Base-by-base conservation (phyloP, 176 grass and related monocot species). In the Dactylis glomerata region DNA sequence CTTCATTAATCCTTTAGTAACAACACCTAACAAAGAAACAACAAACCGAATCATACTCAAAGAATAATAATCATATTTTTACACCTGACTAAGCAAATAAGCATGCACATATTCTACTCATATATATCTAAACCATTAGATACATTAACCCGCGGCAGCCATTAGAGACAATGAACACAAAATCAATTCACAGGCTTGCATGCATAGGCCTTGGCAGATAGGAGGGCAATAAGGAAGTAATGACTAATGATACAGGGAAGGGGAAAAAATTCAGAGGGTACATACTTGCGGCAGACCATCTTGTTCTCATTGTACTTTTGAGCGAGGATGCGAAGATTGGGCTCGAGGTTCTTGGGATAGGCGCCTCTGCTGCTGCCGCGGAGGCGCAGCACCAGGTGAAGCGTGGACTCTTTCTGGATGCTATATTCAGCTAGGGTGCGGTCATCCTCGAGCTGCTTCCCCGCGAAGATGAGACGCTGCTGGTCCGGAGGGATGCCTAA, bases 391-490 rank as follows among this genome's bases (percentile, higher is more conserved):
- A 91, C 68, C 7, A 84, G 85, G 58, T 91, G 89, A 6, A 91
- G 81, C 20, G 89, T 91, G 20, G 85, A 84, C 85, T 91, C 89
- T 81, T 87, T 84, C 61, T 89, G 80, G 37, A 92, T 87, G 74
- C 65, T 89, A 83, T 87, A 92, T 80, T 87, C 90, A 11, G 83
- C 83, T 16, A 92, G 80, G 9, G 75, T 81, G 26, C 83, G 58
- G 45, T 50, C 83, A 22, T 92, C 90, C 54, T 87, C 88, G 15
- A 90, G 81, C 91, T 90, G 87, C 83, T 89, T 92, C 22, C 87
- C 87, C 0, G 83, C 90, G 44, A 89, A 92, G 83, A 92, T 89
- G 46, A 92, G 79, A 40, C 90, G 73, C 66, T 92, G 90, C 80
- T 92, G 80, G 27, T 89, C 90, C 58, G 87, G 87, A 1, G 82